Percentiles rank a stretch among this genome's conserved stretches.
These are phyloP conservation scores for Lobulomyces angularis DNA, from an alignment of 192 early-diverging fungal genomes.

Conservation along the genomic window DNA sequence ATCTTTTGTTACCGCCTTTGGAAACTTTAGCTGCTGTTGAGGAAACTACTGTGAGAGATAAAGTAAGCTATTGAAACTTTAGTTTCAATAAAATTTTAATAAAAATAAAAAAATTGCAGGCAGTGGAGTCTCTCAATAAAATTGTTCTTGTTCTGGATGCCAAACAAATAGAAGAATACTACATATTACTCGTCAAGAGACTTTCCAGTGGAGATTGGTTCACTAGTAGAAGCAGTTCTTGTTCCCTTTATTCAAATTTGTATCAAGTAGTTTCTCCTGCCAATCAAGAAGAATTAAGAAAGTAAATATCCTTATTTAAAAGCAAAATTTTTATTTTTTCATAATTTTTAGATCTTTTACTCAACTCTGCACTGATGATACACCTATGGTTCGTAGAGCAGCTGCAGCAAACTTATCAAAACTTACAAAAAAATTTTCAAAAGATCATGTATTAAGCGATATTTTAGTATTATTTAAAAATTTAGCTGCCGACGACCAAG, in stretches of 20 bases:
- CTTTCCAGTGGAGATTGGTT: slow-evolving; percentile 95
- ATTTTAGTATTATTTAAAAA: slow-evolving; percentile 79
- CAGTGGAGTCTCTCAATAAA: slow-evolving; percentile 87
- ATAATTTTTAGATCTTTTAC: slow-evolving; percentile 46
- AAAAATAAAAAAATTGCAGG: slow-evolving; percentile 35
- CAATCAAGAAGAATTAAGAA: slow-evolving; percentile 76
- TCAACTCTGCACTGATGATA: slow-evolving; percentile 81
- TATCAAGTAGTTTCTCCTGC: slow-evolving; percentile 60
- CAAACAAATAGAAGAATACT: slow-evolving; percentile 74
- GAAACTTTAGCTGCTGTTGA: slow-evolving; percentile 96
- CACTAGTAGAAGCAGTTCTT: slow-evolving; percentile 85
- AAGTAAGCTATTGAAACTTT: slow-evolving; percentile 42
- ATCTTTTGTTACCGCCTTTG: slow-evolving; percentile 77
- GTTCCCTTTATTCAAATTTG: slow-evolving; percentile 79
- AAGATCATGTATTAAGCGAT: slow-evolving; percentile 69
- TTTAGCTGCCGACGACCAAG: slow-evolving; percentile 60
- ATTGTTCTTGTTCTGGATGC: slow-evolving; percentile 61
- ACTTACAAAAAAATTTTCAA: slow-evolving; percentile 55
- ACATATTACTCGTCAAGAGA: slow-evolving; percentile 83
- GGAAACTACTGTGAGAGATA: slow-evolving; percentile 95
- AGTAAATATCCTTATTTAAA: slow-evolving; percentile 23
- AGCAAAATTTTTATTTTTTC: slow-evolving; percentile 1
- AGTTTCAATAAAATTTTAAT: slow-evolving; percentile 7
- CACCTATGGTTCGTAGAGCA: slow-evolving; percentile 95
- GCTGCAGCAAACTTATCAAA: slow-evolving; percentile 72